These are phyloP conservation scores for Miscanthus lutarioriparius DNA, from an alignment of 176 grass and related monocot species.

Conservation along the genomic window DNA sequence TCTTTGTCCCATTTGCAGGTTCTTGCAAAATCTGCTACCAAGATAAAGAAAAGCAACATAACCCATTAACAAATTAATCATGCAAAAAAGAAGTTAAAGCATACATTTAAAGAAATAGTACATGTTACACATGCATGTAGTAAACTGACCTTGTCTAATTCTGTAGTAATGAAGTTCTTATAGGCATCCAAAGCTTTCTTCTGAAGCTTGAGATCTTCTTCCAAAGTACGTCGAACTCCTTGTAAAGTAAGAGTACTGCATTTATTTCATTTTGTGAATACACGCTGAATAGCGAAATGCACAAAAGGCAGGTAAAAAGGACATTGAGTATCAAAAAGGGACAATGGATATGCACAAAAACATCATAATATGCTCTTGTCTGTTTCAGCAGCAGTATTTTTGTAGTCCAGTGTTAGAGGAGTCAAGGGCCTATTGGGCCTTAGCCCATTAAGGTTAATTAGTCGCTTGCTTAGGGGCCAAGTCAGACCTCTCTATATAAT, in stretches of 20 bases:
- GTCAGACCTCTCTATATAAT: too few relatives aligned
- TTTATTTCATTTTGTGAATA: slow-evolving; percentile 41
- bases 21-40: slow-evolving; percentile 62
- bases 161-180: slow-evolving; percentile 63
- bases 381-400: background rate
- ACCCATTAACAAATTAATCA: slow-evolving; percentile 32
- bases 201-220: slow-evolving; percentile 82
- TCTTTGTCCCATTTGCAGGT: slow-evolving; percentile 64
- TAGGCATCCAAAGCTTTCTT: slow-evolving; percentile 81
- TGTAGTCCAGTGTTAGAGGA: too few relatives aligned
- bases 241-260: slow-evolving; percentile 79
- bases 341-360: background rate
- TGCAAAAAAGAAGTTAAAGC: slow-evolving; percentile 9
- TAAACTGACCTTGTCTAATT: slow-evolving; percentile 67
- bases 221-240: slow-evolving; percentile 84
- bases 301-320: slow-evolving; percentile 18
- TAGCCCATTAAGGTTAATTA: too few relatives aligned
- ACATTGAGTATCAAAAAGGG: background rate
- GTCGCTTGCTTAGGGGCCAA: too few relatives aligned
- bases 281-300: slow-evolving; percentile 23
- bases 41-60: slow-evolving; percentile 26
- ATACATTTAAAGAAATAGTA: slow-evolving; percentile 24
- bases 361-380: background rate
- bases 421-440: too few relatives aligned
- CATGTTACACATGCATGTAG: slow-evolving; percentile 14